These are phyloP conservation scores for Boletellus dicymbophilus DNA, from an alignment of 1,284 basidiomycete genomes.

Conservation along the genomic window DNA sequence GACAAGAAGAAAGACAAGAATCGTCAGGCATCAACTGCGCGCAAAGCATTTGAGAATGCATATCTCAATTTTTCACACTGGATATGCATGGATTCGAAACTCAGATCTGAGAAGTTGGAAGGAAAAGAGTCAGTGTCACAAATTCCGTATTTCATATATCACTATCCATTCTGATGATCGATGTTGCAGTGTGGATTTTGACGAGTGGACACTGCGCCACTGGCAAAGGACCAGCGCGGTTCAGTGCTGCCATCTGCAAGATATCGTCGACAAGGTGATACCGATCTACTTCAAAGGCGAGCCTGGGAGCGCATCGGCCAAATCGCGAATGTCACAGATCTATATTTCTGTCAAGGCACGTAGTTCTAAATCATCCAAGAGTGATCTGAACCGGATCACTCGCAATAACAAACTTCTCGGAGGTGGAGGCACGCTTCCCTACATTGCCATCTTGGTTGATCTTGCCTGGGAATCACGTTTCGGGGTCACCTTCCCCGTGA, in stretches of 20 bases:
- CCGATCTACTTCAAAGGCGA: slow-evolving; percentile 13
- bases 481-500: neutral
- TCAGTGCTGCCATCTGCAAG: slow-evolving; percentile 12
- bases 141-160: no score
- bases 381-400: neutral
- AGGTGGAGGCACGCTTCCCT: neutral
- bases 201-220: slow-evolving; percentile 8
- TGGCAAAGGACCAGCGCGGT: slow-evolving; percentile 15
- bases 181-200: neutral
- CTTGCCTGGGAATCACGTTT: neutral
- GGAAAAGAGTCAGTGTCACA: neutral
- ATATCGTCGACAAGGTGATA: slow-evolving; percentile 7
- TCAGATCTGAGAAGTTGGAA: neutral
- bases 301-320: neutral
- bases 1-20: neutral
- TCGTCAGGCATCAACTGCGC: neutral
- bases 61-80: slow-evolving; percentile 18
- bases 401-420: neutral
- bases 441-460: slow-evolving; percentile 13
- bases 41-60: slow-evolving; percentile 1
- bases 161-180: neutral
- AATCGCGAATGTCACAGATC: slow-evolving; percentile 6
- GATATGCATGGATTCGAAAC: slow-evolving; percentile 8
- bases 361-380: neutral
- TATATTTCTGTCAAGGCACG: slow-evolving; percentile 11